Base-by-base conservation (phyloP, 345 rosid species). In the Nephelium lappaceum region DNA sequence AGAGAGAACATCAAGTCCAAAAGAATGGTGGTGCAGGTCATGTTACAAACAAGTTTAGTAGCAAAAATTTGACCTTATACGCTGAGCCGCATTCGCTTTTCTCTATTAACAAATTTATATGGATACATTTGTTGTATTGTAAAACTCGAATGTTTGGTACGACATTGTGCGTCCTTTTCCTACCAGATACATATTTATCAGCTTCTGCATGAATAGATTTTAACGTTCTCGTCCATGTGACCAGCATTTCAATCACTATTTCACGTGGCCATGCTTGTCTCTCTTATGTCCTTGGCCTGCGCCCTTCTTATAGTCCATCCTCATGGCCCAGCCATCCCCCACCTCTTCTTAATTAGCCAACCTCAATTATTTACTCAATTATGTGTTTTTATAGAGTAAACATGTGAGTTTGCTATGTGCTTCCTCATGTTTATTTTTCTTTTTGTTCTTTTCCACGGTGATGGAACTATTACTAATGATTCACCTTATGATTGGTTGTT, bases 61-160 rank as follows among this genome's bases (percentile, higher is more conserved):
- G 58, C 24, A 18, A 73, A 2, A 60, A 38, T 64, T 86, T 81
- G 74, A 77, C 72, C 78, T 36, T 76, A 72, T 82, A 78, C 75
- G 15, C 11, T 3, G 38, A 80, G 77, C 69, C 80, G 60, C 77
- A 81, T 84, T 43, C 77, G 71, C 79, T 76, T 81, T 83, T 68
- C 81, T 74, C 82, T 80, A 69, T 78, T 27, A 60, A 79, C 57
- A 47, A 79, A 21, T 83, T 87, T 81, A 85, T 73, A 73, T 63
- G 45, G 79, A 79, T 65, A 79, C 81, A n/a, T 36, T 85, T 87
- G 90, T 85, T 81, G 68, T 80, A 76, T 78, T 83, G 79, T 49
- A 31, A 80, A 80, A 68, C 68, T 66, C 65, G 86, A 85, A 85
- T 83, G 86, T 85, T 75, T 80, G 83, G 85, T 82, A 62, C 27